phyloP scores from a whole-genome alignment of 257 asterid species.

The Solanum dulcamara region DNA sequence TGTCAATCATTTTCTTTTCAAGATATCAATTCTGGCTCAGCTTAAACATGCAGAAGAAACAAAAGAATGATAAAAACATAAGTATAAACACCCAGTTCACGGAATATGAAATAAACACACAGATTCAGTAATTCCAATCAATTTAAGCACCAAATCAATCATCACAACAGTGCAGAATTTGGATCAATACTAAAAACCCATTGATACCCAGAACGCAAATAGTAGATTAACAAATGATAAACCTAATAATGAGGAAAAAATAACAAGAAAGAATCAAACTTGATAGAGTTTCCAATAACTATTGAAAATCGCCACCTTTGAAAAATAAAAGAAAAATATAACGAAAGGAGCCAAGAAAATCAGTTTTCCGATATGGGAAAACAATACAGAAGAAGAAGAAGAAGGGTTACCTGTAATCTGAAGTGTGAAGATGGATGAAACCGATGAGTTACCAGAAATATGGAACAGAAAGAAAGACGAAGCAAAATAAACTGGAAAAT shows the following conservation, averaged over 20 bases:
- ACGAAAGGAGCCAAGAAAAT: neutral
- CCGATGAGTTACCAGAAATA: constrained; percentile 1
- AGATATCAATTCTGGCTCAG: neutral
- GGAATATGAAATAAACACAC: neutral
- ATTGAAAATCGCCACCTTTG: neutral
- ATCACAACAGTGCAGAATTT: neutral
- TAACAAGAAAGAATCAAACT: neutral
- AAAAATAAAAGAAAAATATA: neutral
- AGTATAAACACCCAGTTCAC: neutral
- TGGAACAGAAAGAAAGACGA: neutral
- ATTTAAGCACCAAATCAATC: neutral
- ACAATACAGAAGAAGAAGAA: neutral
- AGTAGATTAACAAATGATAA: neutral
- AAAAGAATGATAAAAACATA: neutral
- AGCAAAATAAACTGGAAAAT: neutral
- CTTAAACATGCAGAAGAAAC: neutral
- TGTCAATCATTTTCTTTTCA: neutral
- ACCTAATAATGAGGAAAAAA: neutral
- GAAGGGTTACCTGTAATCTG: neutral
- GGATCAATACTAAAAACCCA: neutral
- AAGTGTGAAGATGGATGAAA: neutral
- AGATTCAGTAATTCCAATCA: neutral
- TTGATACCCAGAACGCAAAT: neutral
- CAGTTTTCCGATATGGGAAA: neutral
- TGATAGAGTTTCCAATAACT: neutral